Evolutionary conservation across 805 yeast genomes (phyloP), one percentile per base, ranked within the genome.

Genomic region (Komagataella pseudopastoris): DNA sequence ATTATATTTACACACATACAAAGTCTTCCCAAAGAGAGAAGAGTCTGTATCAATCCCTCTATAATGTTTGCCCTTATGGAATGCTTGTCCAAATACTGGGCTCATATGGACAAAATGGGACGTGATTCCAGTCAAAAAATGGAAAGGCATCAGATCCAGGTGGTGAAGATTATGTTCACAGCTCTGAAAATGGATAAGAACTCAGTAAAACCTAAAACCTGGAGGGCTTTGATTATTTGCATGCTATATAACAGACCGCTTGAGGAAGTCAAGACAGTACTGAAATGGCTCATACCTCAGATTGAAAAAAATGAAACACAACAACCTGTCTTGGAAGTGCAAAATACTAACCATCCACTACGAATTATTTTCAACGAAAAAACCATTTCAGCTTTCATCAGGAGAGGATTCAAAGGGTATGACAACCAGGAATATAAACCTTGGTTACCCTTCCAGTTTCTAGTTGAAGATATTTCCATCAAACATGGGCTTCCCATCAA

Each of bases 211-310:
- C 16, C 49, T 45, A 12, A 16, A 8, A n/a, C 52, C 3, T 50
- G 52, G 52, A 46, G 49, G 23, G 22, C 49, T 6, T 18, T 50
- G 6, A 20, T 50, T 39, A 44, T 50, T 20, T 39, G 44, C 18
- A 46, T 50, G 12, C 49, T 46, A 23, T 39, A 46, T 7, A 50
- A 46, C 39, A 18, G 52, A 14, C 17, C 44, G 10, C 47, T 12
- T 22, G 43, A 50, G 14, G 52, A 50, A 47, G 43, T 46, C 6
- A 39, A 46, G 16, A 39, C 46, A 8, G 16, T 50, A 23, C 22
- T 30, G 12, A 48, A 50, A 46, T 50, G 51, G 51, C 14, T 30
- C 8, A 30, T 30, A 30, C 39, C 39, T 30, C 12, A 30, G 39
- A 30, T 30, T 14, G 14, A 30, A 30, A 30, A 1, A 30, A 8